A percentile compares a stretch with the other conserved stretches of the same genome.
phyloP scores from a whole-genome alignment of 805 yeast genomes.

The Candida quercuum region DNA sequence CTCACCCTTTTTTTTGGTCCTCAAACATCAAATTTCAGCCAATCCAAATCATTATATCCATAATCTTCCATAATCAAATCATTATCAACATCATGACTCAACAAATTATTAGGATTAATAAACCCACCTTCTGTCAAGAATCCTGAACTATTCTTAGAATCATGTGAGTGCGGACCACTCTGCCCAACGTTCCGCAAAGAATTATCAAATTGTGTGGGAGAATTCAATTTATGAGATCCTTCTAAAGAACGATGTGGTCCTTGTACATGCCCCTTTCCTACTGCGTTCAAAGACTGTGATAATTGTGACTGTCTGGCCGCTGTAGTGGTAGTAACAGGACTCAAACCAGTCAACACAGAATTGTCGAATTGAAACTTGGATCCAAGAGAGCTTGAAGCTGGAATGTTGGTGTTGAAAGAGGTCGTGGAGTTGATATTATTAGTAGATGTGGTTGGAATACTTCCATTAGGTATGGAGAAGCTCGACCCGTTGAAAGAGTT shows the following conservation, averaged over 20 bases:
- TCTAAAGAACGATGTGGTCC: too few relatives aligned
- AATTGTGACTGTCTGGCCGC: background rate
- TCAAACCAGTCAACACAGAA: background rate
- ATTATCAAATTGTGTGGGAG: too few relatives aligned
- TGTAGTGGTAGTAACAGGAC: conserved; percentile 1
- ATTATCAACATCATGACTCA: conserved; percentile 8
- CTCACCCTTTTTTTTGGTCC: too few relatives aligned
- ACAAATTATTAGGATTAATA: conserved; percentile 3
- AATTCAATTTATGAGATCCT: too few relatives aligned
- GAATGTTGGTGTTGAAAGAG: background rate
- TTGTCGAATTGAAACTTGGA: background rate
- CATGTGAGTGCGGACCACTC: too few relatives aligned
- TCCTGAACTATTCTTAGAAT: background rate
- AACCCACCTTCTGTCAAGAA: background rate
- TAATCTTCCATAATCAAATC: conserved; percentile 12
- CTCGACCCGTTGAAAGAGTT: background rate
- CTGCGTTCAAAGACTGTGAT: too few relatives aligned
- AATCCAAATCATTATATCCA: conserved; percentile 19
- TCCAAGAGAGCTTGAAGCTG: too few relatives aligned
- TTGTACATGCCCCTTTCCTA: too few relatives aligned
- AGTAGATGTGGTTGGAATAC: background rate
- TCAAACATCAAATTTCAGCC: conserved; percentile 25
- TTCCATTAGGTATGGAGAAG: background rate
- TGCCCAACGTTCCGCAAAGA: too few relatives aligned
- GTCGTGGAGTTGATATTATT: too few relatives aligned